Percentiles rank a stretch among this genome's conserved stretches.
These are phyloP conservation scores for Hansenula sp. DNA, from an alignment of 1,139 yeast species.

Conservation along the genomic window DNA sequence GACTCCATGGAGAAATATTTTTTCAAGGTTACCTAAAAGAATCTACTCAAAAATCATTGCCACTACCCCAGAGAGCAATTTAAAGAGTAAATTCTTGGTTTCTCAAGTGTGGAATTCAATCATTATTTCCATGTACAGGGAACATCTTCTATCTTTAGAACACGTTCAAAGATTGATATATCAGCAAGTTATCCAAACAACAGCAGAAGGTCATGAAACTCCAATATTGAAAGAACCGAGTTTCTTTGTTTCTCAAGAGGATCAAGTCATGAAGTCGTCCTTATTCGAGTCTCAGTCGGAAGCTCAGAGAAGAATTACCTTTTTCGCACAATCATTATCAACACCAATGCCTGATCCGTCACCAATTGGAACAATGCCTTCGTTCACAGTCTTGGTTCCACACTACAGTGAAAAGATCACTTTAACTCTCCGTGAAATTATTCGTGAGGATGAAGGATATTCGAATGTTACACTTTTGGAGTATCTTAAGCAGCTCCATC, in stretches of 20 bases:
- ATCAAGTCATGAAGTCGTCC: constrained; percentile 57
- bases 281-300: constrained; percentile 55
- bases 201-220: constrained; percentile 11
- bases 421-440: constrained; percentile 63
- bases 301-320: constrained; percentile 72
- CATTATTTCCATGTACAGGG: constrained; percentile 67
- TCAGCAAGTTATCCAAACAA: constrained; percentile 46
- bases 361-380: constrained; percentile 74
- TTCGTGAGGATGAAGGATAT: constrained; percentile 67
- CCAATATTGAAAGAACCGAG: constrained; percentile 58
- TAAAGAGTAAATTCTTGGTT: constrained; percentile 61
- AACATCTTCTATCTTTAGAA: constrained; percentile 64
- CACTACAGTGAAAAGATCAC: constrained; percentile 72
- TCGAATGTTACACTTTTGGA: constrained; percentile 69
- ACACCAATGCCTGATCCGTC: constrained; percentile 70
- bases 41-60: constrained; percentile 66
- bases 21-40: constrained; percentile 69
- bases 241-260: constrained; percentile 67
- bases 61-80: constrained; percentile 43
- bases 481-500: constrained; percentile 68
- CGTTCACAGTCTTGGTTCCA: constrained; percentile 69
- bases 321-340: constrained; percentile 72
- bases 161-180: constrained; percentile 66
- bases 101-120: constrained; percentile 75
- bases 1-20: constrained; percentile 75